Evolutionary conservation across 352 stramenopile genomes (phyloP), one percentile per base, ranked within the genome.

Genomic region (Blastocystis sp.): DNA sequence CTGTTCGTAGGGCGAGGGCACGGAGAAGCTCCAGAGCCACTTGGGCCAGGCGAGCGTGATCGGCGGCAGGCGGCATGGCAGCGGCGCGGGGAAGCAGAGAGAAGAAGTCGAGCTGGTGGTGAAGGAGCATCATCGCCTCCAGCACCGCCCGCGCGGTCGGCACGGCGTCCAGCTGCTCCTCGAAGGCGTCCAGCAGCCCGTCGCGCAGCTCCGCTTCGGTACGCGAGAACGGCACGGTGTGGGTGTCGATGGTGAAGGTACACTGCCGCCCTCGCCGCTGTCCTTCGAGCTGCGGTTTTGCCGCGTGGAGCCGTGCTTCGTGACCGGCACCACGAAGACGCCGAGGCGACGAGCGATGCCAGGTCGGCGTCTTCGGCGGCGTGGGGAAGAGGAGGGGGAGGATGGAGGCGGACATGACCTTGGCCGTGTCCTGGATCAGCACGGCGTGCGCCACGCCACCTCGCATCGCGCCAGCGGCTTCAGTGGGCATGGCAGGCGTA

Each of bases 1-100:
- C n/a, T 28, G 23, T 9, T 84, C 53, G 45, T 84, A 84, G 2
- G 74, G 74, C 34, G 74, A 84, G 23, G 52, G 56, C 2, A 45
- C 45, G 2, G 56, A 70, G 1, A 62, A 14, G 17, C 21, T 34
- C 74, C 74, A 84, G 1, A 84, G 34, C 74, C 74, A 84, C 9
- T 23, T 53, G 14, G 74, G 74, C 74, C 74, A 84, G 11, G 59
- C 21, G 28, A 84, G 0, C n/a, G 14, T 23, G 74, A 84, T 84
- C 2, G 74, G 74, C 34, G 74, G 74, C 0, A 67, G 5, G 9
- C n/a, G 14, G 21, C 48, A 84, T 2, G 74, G 66, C 41, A 21
- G 23, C 2, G 66, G 48, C 52, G 38, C 14, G 41, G 66, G n/a
- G 28, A 76, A 14, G 48, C 48, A 56, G n/a, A n/a, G 38, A 28